Evolutionary conservation across 345 rosid species (phyloP).

Genomic region (rapeseed (Brassica napus)): Da-Ae NC_063450.1:47957501-47958000

Average conservation of each 20-base stretch:
- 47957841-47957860: not conserved
- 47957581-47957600: not conserved
- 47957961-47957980: constrained; percentile 88
- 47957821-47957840: constrained; percentile 74
- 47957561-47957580: not conserved
- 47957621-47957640: not conserved
- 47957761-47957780: constrained; percentile 82
- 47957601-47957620: not conserved
- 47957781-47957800: constrained; percentile 89
- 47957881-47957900: not conserved
- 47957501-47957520: not conserved
- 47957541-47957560: not conserved
- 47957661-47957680: not conserved
- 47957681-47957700: constrained; percentile 10
- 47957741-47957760: not conserved
- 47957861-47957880: not conserved
- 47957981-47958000: constrained; percentile 63
- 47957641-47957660: not conserved
- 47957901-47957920: not conserved
- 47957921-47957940: constrained; percentile 49
- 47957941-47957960: constrained; percentile 93
- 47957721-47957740: not conserved
- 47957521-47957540: constrained; percentile 8
- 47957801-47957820: constrained; percentile 85
- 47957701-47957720: not conserved